Percentiles rank a stretch among this genome's conserved stretches.
These are phyloP conservation scores for Oryza meyeriana DNA, from an alignment of 176 grass and related monocot genomes.

Conservation along the genomic window DNA sequence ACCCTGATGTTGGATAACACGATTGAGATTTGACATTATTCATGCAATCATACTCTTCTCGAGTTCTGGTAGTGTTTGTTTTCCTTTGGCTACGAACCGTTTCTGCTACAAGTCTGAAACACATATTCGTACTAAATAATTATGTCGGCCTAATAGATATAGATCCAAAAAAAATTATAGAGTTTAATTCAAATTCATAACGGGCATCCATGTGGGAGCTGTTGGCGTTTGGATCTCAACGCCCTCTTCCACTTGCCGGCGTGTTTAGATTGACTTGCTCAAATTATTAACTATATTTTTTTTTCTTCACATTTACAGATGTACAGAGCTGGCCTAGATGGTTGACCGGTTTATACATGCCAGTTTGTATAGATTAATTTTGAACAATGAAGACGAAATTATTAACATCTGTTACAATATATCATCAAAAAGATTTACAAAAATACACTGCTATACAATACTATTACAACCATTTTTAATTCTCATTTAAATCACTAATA, in stretches of 20 bases:
- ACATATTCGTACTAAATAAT: background rate
- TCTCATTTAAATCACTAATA: background rate
- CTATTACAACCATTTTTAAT: background rate
- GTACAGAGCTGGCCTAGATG: background rate
- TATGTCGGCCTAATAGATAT: slow-evolving; percentile 1
- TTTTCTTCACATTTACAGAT: background rate
- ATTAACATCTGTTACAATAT: background rate
- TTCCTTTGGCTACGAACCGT: background rate
- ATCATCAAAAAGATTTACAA: background rate
- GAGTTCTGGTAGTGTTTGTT: background rate
- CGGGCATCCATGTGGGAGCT: slow-evolving; percentile 10
- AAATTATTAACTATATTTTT: background rate
- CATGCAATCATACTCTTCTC: too few species aligned
- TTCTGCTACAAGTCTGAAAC: background rate
- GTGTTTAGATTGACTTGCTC: background rate
- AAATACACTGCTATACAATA: background rate
- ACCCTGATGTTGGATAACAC: background rate
- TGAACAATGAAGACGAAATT: background rate
- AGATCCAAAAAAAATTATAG: background rate
- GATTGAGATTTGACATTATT: background rate
- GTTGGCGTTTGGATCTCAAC: slow-evolving; percentile 19
- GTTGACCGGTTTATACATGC: background rate
- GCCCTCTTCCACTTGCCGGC: background rate
- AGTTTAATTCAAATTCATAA: slow-evolving; percentile 9
- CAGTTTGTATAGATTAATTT: background rate